Conservation (phyloP, 2,329 filamentous ascomycete genomes). For the Rosellinia necatrix region DNA sequence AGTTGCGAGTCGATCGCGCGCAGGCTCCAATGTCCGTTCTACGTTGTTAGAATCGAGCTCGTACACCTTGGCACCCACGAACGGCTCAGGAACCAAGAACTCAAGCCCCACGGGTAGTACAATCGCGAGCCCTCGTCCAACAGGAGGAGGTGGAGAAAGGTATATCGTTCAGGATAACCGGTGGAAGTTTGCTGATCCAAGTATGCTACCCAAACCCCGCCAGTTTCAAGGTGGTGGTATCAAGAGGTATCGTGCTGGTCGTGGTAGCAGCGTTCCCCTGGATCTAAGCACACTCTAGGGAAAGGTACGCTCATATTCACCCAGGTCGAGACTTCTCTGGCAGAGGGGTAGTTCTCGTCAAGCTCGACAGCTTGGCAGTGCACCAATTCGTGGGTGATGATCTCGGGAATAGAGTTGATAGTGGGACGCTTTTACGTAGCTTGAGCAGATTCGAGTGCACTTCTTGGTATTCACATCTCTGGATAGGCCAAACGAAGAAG, state of each 20-base stretch:
- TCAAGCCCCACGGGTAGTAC: slow-evolving; percentile 50
- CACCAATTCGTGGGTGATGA: background rate
- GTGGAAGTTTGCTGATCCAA: slow-evolving; percentile 87
- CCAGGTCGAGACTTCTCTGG: slow-evolving; percentile 13
- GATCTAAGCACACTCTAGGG: slow-evolving; percentile 68
- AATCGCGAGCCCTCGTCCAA: slow-evolving; percentile 37
- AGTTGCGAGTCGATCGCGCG: slow-evolving; percentile 45
- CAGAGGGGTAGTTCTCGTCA: background rate
- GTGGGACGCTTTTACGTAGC: background rate
- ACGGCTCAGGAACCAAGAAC: slow-evolving; percentile 57
- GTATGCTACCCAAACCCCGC: slow-evolving; percentile 80
- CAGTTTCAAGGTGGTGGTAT: slow-evolving; percentile 70
- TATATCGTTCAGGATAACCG: slow-evolving; percentile 74
- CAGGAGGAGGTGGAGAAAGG: slow-evolving; percentile 38
- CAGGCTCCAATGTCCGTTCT: slow-evolving; percentile 55
- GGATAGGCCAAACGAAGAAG: background rate
- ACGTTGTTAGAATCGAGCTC: slow-evolving; percentile 75
- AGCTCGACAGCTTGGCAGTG: background rate
- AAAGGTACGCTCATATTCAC: slow-evolving; percentile 14
- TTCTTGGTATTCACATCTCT: background rate
- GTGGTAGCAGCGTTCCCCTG: slow-evolving; percentile 91
- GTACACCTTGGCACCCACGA: slow-evolving; percentile 70
- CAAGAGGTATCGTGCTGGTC: slow-evolving; percentile 84
- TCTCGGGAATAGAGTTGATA: background rate
- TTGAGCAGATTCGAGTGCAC: background rate